These are phyloP conservation scores for Mycosphaerella sp. DNA, from an alignment of 2,329 filamentous ascomycete genomes.

Conservation along the genomic window DNA sequence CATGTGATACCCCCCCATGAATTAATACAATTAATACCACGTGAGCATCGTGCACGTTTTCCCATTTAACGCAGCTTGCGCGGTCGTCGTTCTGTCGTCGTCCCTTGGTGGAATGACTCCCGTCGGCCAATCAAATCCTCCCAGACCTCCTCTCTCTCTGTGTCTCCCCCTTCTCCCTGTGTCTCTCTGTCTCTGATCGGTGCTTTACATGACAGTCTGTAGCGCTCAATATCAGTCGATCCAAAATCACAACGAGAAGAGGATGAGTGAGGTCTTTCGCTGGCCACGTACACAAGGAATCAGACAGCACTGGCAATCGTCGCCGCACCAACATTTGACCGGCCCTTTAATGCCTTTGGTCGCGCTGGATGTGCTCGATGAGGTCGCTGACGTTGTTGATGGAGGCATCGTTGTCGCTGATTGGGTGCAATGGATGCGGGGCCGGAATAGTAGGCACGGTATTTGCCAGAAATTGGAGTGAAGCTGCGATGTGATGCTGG, in stretches of 20 bases:
- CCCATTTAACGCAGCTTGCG: too few relatives aligned
- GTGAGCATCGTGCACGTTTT: too few relatives aligned
- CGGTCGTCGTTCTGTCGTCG: too few relatives aligned
- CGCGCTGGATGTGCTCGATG: slow-evolving; percentile 16
- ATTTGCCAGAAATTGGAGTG: too few relatives aligned
- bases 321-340: slow-evolving; percentile 33
- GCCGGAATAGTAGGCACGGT: too few relatives aligned
- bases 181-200: not conserved
- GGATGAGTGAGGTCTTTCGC: too few relatives aligned
- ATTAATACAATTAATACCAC: too few relatives aligned
- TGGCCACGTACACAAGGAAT: slow-evolving; percentile 19
- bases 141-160: not conserved
- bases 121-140: not conserved
- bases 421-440: not conserved
- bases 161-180: not conserved
- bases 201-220: slow-evolving; percentile 4
- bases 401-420: slow-evolving; percentile 24
- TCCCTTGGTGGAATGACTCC: too few relatives aligned
- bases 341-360: slow-evolving; percentile 21
- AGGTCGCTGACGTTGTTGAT: slow-evolving; percentile 22
- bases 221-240: not conserved
- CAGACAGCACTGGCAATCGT: slow-evolving; percentile 19
- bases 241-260: not conserved
- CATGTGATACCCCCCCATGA: too few relatives aligned
- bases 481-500: not conserved